Evolutionary conservation across 495 filamentous ascomycete genomes (phyloP).

Genomic region (Bacidia rubella): DNA sequence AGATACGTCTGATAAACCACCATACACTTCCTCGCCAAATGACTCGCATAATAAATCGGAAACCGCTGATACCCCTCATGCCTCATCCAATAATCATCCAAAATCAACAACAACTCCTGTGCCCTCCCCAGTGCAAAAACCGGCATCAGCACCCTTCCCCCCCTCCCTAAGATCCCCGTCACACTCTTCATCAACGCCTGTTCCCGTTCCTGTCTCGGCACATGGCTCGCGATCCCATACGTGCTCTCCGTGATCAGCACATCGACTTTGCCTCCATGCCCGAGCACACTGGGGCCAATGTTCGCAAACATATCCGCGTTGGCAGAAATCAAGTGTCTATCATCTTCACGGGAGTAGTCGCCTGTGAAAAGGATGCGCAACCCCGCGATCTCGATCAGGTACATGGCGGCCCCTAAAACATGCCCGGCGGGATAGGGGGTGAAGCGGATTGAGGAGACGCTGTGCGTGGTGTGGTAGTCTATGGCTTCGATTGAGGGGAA

Average conservation of each 20-base stretch:
- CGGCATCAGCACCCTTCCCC: conserved; percentile 84
- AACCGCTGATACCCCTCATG: conserved; percentile 75
- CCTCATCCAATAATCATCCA: conserved; percentile 91
- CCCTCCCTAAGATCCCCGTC: conserved; percentile 75
- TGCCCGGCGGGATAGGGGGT: conserved; percentile 95
- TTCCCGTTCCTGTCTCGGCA: conserved; percentile 79
- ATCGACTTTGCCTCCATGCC: conserved; percentile 74
- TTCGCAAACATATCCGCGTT: too few relatives aligned
- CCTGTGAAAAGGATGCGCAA: conserved; percentile 94
- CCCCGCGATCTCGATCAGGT: conserved; percentile 87
- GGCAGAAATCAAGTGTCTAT: conserved; percentile 87
- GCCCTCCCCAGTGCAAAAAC: conserved; percentile 90
- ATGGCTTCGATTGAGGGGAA: conserved; percentile 92
- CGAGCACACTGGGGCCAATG: too few relatives aligned
- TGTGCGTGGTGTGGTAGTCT: conserved; percentile 95
- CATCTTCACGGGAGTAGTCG: conserved; percentile 88
- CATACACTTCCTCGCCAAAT: conserved; percentile 92
- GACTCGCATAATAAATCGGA: conserved; percentile 94
- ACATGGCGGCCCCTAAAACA: conserved; percentile 97
- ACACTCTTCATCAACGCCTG: conserved; percentile 88
- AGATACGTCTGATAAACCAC: conserved; percentile 96
- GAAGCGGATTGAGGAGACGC: conserved; percentile 87
- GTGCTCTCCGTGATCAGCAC: conserved; percentile 95
- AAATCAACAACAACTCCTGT: conserved; percentile 83
- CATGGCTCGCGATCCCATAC: conserved; percentile 84